phyloP scores from a whole-genome alignment of 441 rosid species.

The Pelargonium fulgidum region DNA sequence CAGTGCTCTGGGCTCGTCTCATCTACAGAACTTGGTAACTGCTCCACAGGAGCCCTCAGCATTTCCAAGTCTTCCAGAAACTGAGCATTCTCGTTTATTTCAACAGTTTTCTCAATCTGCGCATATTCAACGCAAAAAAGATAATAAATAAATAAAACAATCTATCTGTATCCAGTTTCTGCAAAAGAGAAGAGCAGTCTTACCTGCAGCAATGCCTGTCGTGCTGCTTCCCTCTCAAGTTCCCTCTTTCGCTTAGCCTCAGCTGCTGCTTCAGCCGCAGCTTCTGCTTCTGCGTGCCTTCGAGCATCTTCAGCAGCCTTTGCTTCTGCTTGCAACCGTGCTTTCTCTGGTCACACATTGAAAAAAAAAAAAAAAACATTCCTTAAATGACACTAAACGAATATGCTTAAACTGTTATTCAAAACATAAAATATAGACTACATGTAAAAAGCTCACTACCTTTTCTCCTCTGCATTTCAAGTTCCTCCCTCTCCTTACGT shows the following conservation, averaged over 20 bases:
- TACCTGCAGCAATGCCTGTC: conserved; percentile 61
- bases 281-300: conserved; percentile 30
- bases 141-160: not conserved
- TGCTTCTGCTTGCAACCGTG: conserved; percentile 56
- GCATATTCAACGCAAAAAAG: conserved; percentile 13
- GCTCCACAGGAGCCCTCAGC: conserved; percentile 51
- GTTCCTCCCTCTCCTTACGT: conserved; percentile 57
- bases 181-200: not conserved
- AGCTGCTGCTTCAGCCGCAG: conserved; percentile 61
- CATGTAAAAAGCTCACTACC: conserved; percentile 27
- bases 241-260: conserved; percentile 62
- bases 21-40: conserved; percentile 45
- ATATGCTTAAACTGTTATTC: not conserved
- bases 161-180: too few relatives aligned
- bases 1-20: conserved; percentile 49
- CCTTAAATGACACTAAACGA: not conserved
- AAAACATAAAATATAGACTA: conserved; percentile 8
- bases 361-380: conserved; percentile 8
- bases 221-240: conserved; percentile 63
- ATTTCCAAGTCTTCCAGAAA: conserved; percentile 65
- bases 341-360: conserved; percentile 38
- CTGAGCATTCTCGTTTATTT: conserved; percentile 58
- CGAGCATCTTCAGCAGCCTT: conserved; percentile 64
- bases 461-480: conserved; percentile 50
- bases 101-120: conserved; percentile 78